Conservation (phyloP, 2,329 filamentous ascomycete species). For the Didymella keratinophila region DNA sequence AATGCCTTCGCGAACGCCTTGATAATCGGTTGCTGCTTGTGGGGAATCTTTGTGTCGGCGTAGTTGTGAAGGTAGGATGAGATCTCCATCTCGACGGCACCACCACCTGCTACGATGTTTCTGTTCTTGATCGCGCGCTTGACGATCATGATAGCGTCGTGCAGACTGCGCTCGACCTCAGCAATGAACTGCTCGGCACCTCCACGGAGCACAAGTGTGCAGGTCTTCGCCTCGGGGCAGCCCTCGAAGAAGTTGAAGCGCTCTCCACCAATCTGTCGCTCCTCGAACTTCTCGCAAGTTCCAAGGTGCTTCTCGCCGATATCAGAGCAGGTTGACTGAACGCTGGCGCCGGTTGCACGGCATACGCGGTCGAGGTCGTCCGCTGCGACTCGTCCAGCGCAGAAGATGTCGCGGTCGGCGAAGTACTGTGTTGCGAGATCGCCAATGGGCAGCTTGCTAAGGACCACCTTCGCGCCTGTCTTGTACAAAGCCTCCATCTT, state of each 20-base stretch:
- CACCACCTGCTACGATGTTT: constrained; percentile 92
- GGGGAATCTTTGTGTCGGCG: constrained; percentile 88
- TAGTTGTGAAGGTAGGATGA: constrained; percentile 92
- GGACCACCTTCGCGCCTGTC: constrained; percentile 95
- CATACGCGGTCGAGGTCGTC: constrained; percentile 97
- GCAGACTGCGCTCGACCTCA: constrained; percentile 94
- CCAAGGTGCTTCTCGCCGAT: constrained; percentile 89
- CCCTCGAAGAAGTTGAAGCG: constrained; percentile 99
- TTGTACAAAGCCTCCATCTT: constrained; percentile 95
- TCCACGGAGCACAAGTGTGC: constrained; percentile 92
- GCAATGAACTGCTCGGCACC: constrained; percentile 99
- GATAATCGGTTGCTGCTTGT: constrained; percentile 98
- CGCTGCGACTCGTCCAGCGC: constrained; percentile 87
- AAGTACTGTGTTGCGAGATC: constrained; percentile 98
- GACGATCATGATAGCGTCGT: constrained; percentile 99
- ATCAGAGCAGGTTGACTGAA: constrained; percentile 96
- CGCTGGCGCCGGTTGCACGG: constrained; percentile 88
- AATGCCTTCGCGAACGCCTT: constrained; percentile 98
- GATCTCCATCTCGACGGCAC: constrained; percentile 95
- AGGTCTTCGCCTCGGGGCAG: constrained; percentile 94
- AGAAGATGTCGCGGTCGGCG: constrained; percentile 97
- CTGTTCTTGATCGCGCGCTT: constrained; percentile 97
- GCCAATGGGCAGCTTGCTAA: constrained; percentile 96
- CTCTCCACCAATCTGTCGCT: constrained; percentile 96
- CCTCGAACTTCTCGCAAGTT: constrained; percentile 88